A percentile compares a stretch with the other conserved stretches of the same genome.
These are phyloP conservation scores for Kalanchoe fedtschenkoi DNA, from an alignment of 164 flowering plant species.

Conservation along the genomic window DNA sequence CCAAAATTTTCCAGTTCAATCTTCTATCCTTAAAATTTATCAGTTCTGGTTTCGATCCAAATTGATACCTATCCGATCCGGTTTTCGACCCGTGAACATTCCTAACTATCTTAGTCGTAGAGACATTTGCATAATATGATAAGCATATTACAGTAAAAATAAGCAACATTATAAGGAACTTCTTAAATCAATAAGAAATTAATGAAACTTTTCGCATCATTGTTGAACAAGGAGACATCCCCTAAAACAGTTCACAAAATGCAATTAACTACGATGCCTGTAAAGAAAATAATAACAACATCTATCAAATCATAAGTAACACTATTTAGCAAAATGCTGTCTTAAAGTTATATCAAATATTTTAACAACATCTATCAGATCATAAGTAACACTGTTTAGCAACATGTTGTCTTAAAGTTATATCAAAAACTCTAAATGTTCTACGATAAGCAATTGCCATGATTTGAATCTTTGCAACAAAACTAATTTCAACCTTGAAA, in stretches of 20 bases:
- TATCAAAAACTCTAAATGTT: constrained; percentile 76
- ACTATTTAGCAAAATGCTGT: constrained; percentile 71
- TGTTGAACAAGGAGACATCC: constrained; percentile 5
- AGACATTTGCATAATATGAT: constrained; percentile 47
- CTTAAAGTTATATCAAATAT: constrained; percentile 64
- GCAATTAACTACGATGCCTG: neutral
- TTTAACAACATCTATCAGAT: too few relatives aligned
- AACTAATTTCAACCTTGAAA: constrained; percentile 65
- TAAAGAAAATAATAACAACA: neutral
- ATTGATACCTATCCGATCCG: too few relatives aligned
- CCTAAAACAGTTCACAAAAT: neutral
- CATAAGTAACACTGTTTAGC: constrained; percentile 35
- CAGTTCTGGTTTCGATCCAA: too few relatives aligned
- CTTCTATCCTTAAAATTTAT: too few relatives aligned
- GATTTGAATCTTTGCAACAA: constrained; percentile 84
- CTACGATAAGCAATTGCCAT: constrained; percentile 67
- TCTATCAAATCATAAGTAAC: neutral
- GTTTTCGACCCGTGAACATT: too few relatives aligned
- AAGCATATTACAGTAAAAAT: neutral
- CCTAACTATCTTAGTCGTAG: constrained; percentile 79
- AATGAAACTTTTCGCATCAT: neutral
- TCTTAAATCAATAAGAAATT: neutral
- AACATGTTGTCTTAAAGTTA: constrained; percentile 82
- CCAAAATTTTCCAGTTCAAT: too few relatives aligned
- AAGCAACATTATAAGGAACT: neutral